Conservation (phyloP, 202 grass and related monocot species). For the Carex arenaria region DNA sequence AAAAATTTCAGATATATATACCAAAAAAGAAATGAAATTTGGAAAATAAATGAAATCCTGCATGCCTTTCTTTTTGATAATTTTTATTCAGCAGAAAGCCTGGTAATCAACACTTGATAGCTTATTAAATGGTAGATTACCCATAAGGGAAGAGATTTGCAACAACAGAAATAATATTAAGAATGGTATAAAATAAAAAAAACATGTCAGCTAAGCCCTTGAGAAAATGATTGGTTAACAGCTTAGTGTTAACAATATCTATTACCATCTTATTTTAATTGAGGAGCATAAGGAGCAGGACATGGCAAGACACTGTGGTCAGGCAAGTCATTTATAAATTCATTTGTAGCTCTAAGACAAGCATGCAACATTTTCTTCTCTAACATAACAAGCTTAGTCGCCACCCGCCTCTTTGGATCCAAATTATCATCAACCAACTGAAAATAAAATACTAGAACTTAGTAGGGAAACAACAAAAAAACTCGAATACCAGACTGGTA, state of each 20-base stretch:
- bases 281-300: slow-evolving; percentile 76
- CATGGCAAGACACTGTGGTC: slow-evolving; percentile 79
- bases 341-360: slow-evolving; percentile 61
- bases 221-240: not conserved
- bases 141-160: not conserved
- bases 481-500: not conserved
- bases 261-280: slow-evolving; percentile 64
- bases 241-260: not conserved
- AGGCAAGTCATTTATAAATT: slow-evolving; percentile 75
- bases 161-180: not conserved
- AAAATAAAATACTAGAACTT: slow-evolving; percentile 21
- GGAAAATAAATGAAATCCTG: not conserved
- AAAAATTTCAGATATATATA: not conserved
- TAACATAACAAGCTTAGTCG: slow-evolving; percentile 72
- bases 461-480: not conserved
- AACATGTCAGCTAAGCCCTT: not conserved
- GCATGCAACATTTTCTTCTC: slow-evolving; percentile 96
- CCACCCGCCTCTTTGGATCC: slow-evolving; percentile 89
- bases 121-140: not conserved
- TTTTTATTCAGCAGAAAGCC: not conserved
- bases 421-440: slow-evolving; percentile 73
- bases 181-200: not conserved
- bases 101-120: not conserved
- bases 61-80: not conserved
- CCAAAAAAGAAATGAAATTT: not conserved